phyloP scores from a whole-genome alignment of 2,329 filamentous ascomycete genomes.

The Fonsecaea multimorphosa region DNA sequence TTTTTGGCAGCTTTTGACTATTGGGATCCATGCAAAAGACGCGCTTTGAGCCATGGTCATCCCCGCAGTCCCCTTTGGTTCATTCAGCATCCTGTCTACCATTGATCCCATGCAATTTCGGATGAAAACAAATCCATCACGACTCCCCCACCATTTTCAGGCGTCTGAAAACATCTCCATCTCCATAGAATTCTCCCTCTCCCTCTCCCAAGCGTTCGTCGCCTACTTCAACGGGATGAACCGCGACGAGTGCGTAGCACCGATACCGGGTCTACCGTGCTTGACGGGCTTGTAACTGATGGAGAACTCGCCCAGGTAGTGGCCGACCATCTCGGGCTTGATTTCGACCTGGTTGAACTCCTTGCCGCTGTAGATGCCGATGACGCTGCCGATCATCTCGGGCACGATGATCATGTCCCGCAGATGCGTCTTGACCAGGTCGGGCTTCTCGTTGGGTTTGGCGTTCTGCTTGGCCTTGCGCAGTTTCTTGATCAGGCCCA shows the following conservation, averaged over 20 bases:
- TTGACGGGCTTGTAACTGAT: slow-evolving; percentile 99
- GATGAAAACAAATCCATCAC: background rate
- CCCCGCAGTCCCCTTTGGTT: background rate
- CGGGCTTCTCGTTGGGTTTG: slow-evolving; percentile 99
- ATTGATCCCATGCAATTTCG: slow-evolving; percentile 1
- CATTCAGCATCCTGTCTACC: background rate
- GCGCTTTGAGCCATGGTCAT: background rate
- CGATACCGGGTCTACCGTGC: slow-evolving; percentile 99
- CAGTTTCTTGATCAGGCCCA: slow-evolving; percentile 99
- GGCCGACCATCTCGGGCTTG: slow-evolving; percentile 99
- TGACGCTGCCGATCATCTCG: slow-evolving; percentile 99
- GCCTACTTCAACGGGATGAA: slow-evolving; percentile 99
- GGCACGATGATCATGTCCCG: slow-evolving; percentile 99
- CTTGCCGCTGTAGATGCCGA: slow-evolving; percentile 99
- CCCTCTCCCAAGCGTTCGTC: background rate
- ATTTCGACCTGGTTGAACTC: slow-evolving; percentile 99
- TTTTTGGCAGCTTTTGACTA: slow-evolving; percentile 1
- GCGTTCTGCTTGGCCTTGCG: slow-evolving; percentile 99
- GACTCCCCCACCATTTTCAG: background rate
- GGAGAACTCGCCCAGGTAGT: slow-evolving; percentile 99
- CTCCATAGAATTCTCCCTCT: background rate
- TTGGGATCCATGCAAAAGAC: background rate
- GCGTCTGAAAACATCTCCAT: background rate
- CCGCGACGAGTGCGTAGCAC: slow-evolving; percentile 99
- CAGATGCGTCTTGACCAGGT: slow-evolving; percentile 98